Evolutionary conservation across 2,329 filamentous ascomycete genomes (phyloP).

Genomic region (Juglanconis sp.): DNA sequence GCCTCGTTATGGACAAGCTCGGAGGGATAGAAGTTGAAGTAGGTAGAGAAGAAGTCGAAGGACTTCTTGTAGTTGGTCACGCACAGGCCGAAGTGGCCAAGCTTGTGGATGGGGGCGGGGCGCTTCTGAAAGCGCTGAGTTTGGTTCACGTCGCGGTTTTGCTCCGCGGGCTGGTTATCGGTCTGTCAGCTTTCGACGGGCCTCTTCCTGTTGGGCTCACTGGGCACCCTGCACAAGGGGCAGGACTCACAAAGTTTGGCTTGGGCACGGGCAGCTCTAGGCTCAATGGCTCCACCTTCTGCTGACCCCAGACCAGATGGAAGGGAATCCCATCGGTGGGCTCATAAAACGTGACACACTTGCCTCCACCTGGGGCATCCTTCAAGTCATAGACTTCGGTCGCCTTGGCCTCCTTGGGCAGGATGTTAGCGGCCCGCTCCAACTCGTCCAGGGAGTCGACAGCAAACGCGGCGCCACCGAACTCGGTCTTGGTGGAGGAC

Average conservation of each 20-base stretch:
- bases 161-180: conserved; percentile 5
- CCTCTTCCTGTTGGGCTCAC: background rate
- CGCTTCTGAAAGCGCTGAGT: conserved; percentile 48
- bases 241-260: conserved; percentile 38
- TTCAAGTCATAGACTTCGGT: conserved; percentile 45
- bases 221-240: too few species aligned
- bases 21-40: conserved; percentile 47
- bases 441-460: conserved; percentile 57
- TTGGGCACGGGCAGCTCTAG: conserved; percentile 39
- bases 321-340: conserved; percentile 55
- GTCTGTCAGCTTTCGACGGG: background rate
- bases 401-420: conserved; percentile 46
- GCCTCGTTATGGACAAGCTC: conserved; percentile 37
- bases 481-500: conserved; percentile 44
- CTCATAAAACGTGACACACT: conserved; percentile 47
- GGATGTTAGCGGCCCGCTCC: conserved; percentile 41
- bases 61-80: conserved; percentile 47
- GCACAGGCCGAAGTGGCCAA: conserved; percentile 54
- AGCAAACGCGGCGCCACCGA: conserved; percentile 55
- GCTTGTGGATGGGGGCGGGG: conserved; percentile 48
- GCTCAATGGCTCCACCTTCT: conserved; percentile 32
- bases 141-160: conserved; percentile 39
- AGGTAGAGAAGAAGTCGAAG: conserved; percentile 46
- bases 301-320: conserved; percentile 56
- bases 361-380: conserved; percentile 52